Evolutionary conservation across 164 flowering plant species (phyloP).

Genomic region (Annona cherimola): DNA sequence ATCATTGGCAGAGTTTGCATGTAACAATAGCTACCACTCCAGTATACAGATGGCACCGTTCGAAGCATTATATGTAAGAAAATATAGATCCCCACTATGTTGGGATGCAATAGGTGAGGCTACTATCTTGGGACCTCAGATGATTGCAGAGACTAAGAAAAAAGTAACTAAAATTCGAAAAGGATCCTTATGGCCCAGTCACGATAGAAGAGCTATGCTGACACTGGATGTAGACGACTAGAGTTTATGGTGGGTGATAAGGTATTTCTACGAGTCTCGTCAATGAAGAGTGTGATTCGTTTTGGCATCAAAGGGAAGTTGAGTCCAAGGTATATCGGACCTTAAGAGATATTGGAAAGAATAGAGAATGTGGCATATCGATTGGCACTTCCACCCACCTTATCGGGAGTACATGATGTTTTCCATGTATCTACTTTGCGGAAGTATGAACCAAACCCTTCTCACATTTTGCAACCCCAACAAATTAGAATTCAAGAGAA

Average conservation of each 20-base stretch:
- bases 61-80: neutral
- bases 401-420: neutral
- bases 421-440: no score
- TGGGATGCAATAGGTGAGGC: neutral
- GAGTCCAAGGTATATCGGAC: neutral
- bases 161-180: no score
- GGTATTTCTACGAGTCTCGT: neutral
- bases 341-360: neutral
- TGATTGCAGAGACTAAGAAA: neutral
- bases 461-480: no score
- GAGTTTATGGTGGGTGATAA: neutral
- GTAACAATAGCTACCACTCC: constrained; percentile 5
- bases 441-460: no score
- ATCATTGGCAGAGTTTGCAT: neutral
- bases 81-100: neutral
- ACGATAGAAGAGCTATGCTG: neutral
- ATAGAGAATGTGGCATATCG: neutral
- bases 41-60: constrained; percentile 3
- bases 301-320: constrained; percentile 1
- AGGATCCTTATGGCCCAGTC: neutral
- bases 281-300: neutral
- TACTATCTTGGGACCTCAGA: neutral
- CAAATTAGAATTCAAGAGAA: no score
- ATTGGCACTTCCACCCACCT: neutral
- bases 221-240: neutral